A percentile compares a stretch with the other conserved stretches of the same genome.
Conservation (phyloP, 495 filamentous ascomycete species). For the Penicillium pancosmium region DNA sequence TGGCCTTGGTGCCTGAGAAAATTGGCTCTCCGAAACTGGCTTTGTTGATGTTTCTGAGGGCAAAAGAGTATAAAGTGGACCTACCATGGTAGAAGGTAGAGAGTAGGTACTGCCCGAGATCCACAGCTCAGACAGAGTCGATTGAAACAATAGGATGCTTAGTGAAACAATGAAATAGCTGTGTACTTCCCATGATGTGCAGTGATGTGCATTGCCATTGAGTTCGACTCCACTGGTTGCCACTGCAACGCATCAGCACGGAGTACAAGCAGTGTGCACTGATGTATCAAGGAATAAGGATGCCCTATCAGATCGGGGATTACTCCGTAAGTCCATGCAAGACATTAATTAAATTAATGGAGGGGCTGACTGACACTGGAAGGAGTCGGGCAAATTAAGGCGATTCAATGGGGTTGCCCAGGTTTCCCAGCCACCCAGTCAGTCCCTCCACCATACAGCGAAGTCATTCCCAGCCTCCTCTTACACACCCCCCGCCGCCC, state of each 20-base stretch:
- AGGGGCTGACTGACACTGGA: not conserved
- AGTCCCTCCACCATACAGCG: not conserved
- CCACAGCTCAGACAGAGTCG: too few relatives aligned
- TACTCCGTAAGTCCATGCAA: conserved; percentile 12
- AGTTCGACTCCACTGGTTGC: conserved; percentile 17
- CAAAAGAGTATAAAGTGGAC: too few relatives aligned
- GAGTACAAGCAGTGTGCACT: too few relatives aligned
- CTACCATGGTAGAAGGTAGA: too few relatives aligned
- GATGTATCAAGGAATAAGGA: too few relatives aligned
- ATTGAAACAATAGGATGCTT: too few relatives aligned
- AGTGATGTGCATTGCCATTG: conserved; percentile 3
- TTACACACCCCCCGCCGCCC: conserved; percentile 7
- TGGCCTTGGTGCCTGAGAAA: too few relatives aligned
- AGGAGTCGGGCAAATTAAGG: not conserved
- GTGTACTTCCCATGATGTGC: not conserved
- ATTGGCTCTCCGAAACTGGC: too few relatives aligned
- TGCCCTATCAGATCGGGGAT: too few relatives aligned
- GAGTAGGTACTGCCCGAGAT: too few relatives aligned
- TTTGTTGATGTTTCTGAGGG: too few relatives aligned
- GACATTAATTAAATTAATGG: conserved; percentile 24
- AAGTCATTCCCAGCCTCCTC: conserved; percentile 30
- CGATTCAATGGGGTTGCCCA: conserved; percentile 11
- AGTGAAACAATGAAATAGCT: too few relatives aligned
- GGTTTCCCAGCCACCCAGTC: conserved; percentile 21
- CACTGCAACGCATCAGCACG: conserved; percentile 17